Evolutionary conservation across 2,329 filamentous ascomycete species (phyloP).

Genomic region (Claviceps sorghi): DNA sequence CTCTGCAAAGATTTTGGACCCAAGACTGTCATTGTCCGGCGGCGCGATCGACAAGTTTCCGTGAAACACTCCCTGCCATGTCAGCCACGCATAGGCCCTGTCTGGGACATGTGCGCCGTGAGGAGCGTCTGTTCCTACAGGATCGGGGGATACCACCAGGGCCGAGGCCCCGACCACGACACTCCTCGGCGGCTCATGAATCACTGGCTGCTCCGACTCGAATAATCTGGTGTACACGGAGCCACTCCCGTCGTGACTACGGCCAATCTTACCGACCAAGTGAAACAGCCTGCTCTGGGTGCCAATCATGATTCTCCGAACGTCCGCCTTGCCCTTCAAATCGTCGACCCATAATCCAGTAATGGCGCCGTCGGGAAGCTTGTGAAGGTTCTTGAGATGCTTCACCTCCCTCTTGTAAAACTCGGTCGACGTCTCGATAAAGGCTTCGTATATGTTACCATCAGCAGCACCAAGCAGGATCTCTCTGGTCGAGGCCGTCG

Average conservation of each 20-base stretch:
- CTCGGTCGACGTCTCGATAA: constrained; percentile 85
- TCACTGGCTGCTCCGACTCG: constrained; percentile 65
- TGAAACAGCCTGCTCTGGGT: constrained; percentile 69
- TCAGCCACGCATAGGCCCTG: constrained; percentile 80
- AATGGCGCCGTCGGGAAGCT: constrained; percentile 66
- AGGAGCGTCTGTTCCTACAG: constrained; percentile 35
- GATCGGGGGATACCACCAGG: constrained; percentile 64
- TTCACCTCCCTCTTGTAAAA: constrained; percentile 94
- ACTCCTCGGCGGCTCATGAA: constrained; percentile 53
- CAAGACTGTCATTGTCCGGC: constrained; percentile 45
- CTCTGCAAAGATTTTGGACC: constrained; percentile 60
- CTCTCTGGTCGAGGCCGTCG: constrained; percentile 86
- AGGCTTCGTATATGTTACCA: constrained; percentile 87
- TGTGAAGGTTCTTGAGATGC: constrained; percentile 74
- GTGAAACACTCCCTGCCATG: constrained; percentile 71
- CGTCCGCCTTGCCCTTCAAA: constrained; percentile 51
- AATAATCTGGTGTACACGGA: constrained; percentile 82
- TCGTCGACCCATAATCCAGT: constrained; percentile 76
- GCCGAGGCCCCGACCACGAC: constrained; percentile 44
- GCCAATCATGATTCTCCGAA: constrained; percentile 63
- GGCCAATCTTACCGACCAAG: constrained; percentile 62
- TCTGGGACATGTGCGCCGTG: constrained; percentile 50
- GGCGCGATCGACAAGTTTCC: constrained; percentile 58
- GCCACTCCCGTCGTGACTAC: constrained; percentile 62
- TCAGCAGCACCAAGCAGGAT: constrained; percentile 87